Conservation (phyloP, 2,329 filamentous ascomycete species). For the Rutstroemia sp. region DNA sequence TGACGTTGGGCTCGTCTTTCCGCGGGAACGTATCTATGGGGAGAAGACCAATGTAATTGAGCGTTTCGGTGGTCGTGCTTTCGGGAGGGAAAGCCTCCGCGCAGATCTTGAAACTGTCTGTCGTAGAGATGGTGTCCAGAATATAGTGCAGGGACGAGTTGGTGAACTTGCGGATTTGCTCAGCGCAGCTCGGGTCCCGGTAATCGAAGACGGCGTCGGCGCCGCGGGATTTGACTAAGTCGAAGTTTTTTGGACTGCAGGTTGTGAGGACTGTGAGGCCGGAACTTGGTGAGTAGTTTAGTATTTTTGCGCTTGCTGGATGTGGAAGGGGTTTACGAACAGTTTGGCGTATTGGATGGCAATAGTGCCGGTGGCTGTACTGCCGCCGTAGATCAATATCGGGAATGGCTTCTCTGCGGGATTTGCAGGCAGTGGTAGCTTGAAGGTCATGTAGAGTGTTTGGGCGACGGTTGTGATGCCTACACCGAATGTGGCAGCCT, state of each 20-base stretch:
- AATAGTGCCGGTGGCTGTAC: constrained; percentile 20
- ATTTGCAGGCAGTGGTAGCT: not conserved
- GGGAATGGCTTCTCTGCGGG: not conserved
- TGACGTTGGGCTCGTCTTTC: not conserved
- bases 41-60: not conserved
- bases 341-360: constrained; percentile 30
- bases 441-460: constrained; percentile 9
- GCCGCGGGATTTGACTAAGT: constrained; percentile 33
- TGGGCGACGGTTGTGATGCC: constrained; percentile 13
- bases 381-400: constrained; percentile 30
- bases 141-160: constrained; percentile 33
- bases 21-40: not conserved
- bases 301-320: not conserved
- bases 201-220: constrained; percentile 38
- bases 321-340: constrained; percentile 25
- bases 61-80: not conserved
- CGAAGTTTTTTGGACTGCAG: constrained; percentile 31
- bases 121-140: constrained; percentile 29
- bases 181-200: constrained; percentile 33
- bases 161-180: constrained; percentile 40
- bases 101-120: constrained; percentile 6
- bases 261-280: constrained; percentile 28
- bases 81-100: constrained; percentile 2
- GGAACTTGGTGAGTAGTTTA: constrained; percentile 5
- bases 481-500: constrained; percentile 32